phyloP scores from a whole-genome alignment of 352 stramenopile genomes.

The Pythium plurisporium region DNA sequence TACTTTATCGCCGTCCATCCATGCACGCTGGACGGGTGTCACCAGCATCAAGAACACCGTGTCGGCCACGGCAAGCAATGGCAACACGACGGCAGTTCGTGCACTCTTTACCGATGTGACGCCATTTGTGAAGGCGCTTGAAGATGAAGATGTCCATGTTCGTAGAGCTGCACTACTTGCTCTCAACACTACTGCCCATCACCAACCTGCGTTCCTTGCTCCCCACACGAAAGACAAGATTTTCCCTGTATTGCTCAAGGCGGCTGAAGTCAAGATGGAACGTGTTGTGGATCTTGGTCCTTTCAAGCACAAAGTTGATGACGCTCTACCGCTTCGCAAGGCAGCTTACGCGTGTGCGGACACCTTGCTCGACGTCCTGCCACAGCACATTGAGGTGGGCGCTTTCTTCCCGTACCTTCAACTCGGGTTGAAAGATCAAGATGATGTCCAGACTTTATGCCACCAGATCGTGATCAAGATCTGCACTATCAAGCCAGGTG shows the following conservation, averaged over 20 bases:
- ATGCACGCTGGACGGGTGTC: slow-evolving; percentile 87
- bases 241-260: slow-evolving; percentile 88
- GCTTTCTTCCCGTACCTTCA: slow-evolving; percentile 93
- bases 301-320: slow-evolving; percentile 98
- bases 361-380: slow-evolving; percentile 93
- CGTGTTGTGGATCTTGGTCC: slow-evolving; percentile 97
- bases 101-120: slow-evolving; percentile 72
- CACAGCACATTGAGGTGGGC: slow-evolving; percentile 88
- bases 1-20: slow-evolving; percentile 46
- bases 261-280: slow-evolving; percentile 93
- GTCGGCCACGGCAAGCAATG: slow-evolving; percentile 27
- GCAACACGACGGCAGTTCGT: slow-evolving; percentile 33
- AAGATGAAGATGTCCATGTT: slow-evolving; percentile 95
- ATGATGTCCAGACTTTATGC: slow-evolving; percentile 96
- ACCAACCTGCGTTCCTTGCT: slow-evolving; percentile 84
- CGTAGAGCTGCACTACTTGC: slow-evolving; percentile 93
- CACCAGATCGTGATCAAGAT: slow-evolving; percentile 97
- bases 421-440: slow-evolving; percentile 88
- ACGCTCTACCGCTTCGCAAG: slow-evolving; percentile 83
- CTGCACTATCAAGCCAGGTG: slow-evolving; percentile 71
- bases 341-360: slow-evolving; percentile 94
- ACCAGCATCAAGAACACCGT: slow-evolving; percentile 92
- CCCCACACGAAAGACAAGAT: slow-evolving; percentile 84
- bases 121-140: slow-evolving; percentile 90
- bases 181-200: slow-evolving; percentile 95